Evolutionary conservation across 2,329 filamentous ascomycete genomes (phyloP), one percentile per base, ranked within the genome.

Genomic region (Capronia epimyces): DNA sequence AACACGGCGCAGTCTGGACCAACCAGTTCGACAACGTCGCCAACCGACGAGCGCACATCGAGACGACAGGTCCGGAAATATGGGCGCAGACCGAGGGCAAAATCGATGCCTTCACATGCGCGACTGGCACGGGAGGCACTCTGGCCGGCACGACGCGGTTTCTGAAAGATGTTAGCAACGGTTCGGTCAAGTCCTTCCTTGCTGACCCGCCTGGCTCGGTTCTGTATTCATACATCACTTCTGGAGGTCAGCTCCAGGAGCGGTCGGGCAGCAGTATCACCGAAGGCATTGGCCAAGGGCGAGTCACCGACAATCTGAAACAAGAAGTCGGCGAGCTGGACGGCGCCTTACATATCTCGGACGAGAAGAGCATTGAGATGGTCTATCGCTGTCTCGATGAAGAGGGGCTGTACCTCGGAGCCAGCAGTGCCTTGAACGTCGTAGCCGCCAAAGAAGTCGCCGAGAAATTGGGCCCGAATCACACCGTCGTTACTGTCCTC

Each of bases 21-120:
- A 94, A 98, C 71, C 93, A 98, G 73, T 98, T 98, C 72, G 93
- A 98, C 69, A 98, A 98, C 74, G 83, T 79, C 46, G 93, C 93
- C 46, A 98, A 98, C 71, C 80, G 93, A 46, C 83, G 87, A 64
- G 93, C 93, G 42, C 93, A 98, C 68, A 85, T 97, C 62, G 91
- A 96, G 75, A 97, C 91, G 1, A 98, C 93, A 0, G 93, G 93
- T 0, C 93, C 93, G 0, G 93, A 98, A 72, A 95, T 98, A 66
- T 98, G 93, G 93, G 75, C 83, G 22, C 93, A 98, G 76, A 97
- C 93, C 0, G 72, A 67, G 1, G 91, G 93, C 29, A 84, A 84
- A 58, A 72, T 98, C 18, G 89, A 97, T 68, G 93, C 90, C 3
- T 98, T 98, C 65, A 96, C 89, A 2, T 97, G 91, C 70, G 86